Evolutionary conservation across 1,284 basidiomycete species (phyloP).

Genomic region (Puccinia polysora): DNA sequence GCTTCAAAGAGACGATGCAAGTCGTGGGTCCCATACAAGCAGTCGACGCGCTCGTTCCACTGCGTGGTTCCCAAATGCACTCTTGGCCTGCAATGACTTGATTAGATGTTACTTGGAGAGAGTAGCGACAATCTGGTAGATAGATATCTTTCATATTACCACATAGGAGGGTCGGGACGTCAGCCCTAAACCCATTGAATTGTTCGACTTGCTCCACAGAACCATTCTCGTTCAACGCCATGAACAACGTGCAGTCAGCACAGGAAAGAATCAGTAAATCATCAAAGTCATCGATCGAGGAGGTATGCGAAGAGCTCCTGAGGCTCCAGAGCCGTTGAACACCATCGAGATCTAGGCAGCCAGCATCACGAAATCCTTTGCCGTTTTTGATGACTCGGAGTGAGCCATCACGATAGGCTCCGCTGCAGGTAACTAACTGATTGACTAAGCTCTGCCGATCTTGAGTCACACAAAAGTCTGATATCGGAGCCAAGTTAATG

Average conservation of each 20-base stretch:
- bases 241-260: constrained; percentile 13
- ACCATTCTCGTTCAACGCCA: constrained; percentile 18
- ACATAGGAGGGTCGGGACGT: constrained; percentile 24
- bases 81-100: constrained; percentile 20
- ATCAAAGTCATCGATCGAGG: constrained; percentile 19
- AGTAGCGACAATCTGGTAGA: not conserved
- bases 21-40: not conserved
- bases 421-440: constrained; percentile 38
- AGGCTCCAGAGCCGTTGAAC: constrained; percentile 27
- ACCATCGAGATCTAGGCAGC: constrained; percentile 13
- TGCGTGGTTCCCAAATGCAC: constrained; percentile 10
- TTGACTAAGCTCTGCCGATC: constrained; percentile 4
- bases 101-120: constrained; percentile 17
- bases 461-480: constrained; percentile 13
- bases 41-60: not conserved
- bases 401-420: constrained; percentile 34
- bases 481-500: constrained; percentile 33
- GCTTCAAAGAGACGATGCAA: constrained; percentile 1
- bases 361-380: not conserved
- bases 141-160: not conserved
- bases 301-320: not conserved
- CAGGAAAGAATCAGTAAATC: constrained; percentile 15
- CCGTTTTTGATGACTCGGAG: constrained; percentile 29
- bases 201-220: constrained; percentile 18
- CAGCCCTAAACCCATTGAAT: constrained; percentile 12